phyloP scores from a whole-genome alignment of 495 filamentous ascomycete species.

The Daldinia grandis region DNA sequence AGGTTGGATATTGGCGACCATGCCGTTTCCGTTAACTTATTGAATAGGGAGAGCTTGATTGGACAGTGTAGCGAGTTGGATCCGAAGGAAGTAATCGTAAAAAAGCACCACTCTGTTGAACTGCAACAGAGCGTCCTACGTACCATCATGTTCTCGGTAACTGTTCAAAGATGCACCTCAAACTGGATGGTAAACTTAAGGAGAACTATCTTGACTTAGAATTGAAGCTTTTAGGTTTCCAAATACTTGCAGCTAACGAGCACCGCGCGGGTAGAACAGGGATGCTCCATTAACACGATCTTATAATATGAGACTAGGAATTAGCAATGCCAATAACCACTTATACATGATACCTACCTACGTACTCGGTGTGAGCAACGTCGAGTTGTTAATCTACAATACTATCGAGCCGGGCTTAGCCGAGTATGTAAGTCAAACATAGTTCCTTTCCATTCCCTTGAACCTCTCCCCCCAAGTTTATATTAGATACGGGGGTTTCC shows the following conservation, averaged over 20 bases:
- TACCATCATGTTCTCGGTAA: not conserved
- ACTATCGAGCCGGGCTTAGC: not conserved
- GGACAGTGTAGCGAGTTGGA: constrained; percentile 27
- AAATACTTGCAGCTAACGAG: not conserved
- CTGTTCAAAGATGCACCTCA: not conserved
- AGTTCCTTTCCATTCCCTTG: not conserved
- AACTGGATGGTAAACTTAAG: not conserved
- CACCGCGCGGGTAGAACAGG: not conserved
- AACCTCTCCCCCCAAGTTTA: not conserved
- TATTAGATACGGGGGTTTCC: not conserved
- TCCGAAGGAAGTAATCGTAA: constrained; percentile 33
- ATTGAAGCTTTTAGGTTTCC: not conserved
- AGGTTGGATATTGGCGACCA: constrained; percentile 14
- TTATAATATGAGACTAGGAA: not conserved
- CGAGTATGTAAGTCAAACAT: not conserved
- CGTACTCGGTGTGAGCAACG: not conserved
- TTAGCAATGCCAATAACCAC: not conserved
- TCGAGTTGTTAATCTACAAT: not conserved
- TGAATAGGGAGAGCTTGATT: constrained; percentile 28
- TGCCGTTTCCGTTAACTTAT: constrained; percentile 25
- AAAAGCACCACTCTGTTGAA: constrained; percentile 16
- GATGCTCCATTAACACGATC: too few species aligned
- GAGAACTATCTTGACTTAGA: not conserved
- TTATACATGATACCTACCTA: not conserved
- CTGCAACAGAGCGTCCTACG: constrained; percentile 5